Evolutionary conservation across 2,329 filamentous ascomycete species (phyloP), one percentile per base, ranked within the genome.

Genomic region (Pseudocercospora ulei): DNA sequence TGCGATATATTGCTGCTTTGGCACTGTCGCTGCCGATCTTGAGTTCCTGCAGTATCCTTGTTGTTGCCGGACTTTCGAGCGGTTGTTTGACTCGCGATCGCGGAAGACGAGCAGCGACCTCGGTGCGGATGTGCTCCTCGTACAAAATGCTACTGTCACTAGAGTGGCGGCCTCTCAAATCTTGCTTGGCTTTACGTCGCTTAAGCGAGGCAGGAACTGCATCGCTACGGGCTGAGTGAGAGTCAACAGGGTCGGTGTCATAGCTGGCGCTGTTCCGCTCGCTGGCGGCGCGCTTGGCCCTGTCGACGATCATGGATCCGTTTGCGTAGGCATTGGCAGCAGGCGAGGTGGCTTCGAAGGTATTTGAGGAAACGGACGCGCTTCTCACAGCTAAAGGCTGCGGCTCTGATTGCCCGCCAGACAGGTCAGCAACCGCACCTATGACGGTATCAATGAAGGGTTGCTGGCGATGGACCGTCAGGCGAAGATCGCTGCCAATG

Each of bases 391-490:
- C 1, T 5, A 12, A 9, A 3, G 5, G 8, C 18, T 7, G 6
- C 5, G 30, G n/a, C n/a, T n/a, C n/a, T n/a, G n/a, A n/a, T n/a
- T n/a, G n/a, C n/a, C n/a, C n/a, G 16, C 7, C 16, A 7, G 12
- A 12, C 12, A 9, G 9, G 3, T 4, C 7, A 9, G 3, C 3
- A 6, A 17, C 28, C 6, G 28, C 28, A 19, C 3, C 12, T 6
- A 16, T 12, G 3, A 19, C 16, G 8, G 28, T 19, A 9, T 31
- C 14, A 9, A 31, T 6, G 14, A 31, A 19, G 6, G 9, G 18
- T 11, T 33, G 30, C 11, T 33, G 30, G 19, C 30, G 30, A 19
- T 33, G 30, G 30, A 33, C 30, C 5, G 30, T 33, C 6, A 5
- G 16, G n/a, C 30, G 30, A 4, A 33, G 9, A 23, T 33, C 30